Base-by-base conservation (phyloP, 306 rosid species). In the Quercus variabilis region DNA sequence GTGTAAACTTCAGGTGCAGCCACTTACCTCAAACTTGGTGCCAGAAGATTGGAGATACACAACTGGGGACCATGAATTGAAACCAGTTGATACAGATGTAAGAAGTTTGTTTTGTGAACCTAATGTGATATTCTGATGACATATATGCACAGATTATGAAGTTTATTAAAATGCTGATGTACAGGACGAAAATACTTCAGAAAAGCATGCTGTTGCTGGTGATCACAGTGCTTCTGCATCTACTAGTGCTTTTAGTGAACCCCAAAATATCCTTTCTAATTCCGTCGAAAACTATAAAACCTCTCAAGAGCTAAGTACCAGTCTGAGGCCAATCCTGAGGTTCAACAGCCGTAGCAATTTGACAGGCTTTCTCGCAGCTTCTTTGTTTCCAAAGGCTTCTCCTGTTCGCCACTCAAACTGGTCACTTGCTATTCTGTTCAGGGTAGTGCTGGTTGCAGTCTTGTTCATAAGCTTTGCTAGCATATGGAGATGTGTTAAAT, bases 401-500 rank as follows among this genome's bases (percentile, higher is more conserved):
- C 75, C 85, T 69, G 74, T 77, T 49, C 80, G 77, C 17, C 35
- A 55, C 55, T 74, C 75, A 38, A 71, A 59, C 59, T 70, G 87
- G 90, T 79, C 91, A 73, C 80, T 83, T 63, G 79, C 76, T 55
- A 76, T 89, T 67, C 81, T 86, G 81, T 55, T 83, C 77, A 83
- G 80, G 79, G 69, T 78, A 77, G 87, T 80, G 83, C 81, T 85
- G 69, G 71, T 86, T 69, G 74, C 74, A 41, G 80, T 81, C 57
- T 62, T 78, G 79, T 76, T 87, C 78, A 75, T 78, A 78, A 38
- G 83, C 77, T 84, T 85, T 65, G 85, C 85, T 71, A 84, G 87
- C 94, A 41, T 81, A 33, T 83, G 89, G 91, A 90, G 86, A 86
- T 80, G 74, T 76, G 49, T 84, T 88, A 73, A 83, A 79, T 72